phyloP scores from a whole-genome alignment of 768 basidiomycete species.

The Lanmaoa rubissima region DNA sequence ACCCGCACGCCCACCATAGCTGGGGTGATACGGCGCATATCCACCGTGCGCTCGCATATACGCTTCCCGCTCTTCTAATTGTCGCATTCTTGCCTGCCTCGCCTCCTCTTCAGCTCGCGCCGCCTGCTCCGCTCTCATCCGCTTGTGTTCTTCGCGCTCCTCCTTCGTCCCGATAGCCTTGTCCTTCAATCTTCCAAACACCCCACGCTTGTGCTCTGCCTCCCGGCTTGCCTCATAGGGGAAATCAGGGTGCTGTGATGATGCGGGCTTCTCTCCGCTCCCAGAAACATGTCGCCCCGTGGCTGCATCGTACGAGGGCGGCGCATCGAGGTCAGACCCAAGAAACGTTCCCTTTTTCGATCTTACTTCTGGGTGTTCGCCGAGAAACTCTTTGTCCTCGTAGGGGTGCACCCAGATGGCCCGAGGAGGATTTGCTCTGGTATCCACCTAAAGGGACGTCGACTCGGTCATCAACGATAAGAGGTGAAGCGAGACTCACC shows the following conservation, averaged over 20 bases:
- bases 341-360: conserved; percentile 32
- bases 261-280: conserved; percentile 3
- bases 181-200: conserved; percentile 63
- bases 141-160: conserved; percentile 50
- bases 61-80: conserved; percentile 32
- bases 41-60: conserved; percentile 35
- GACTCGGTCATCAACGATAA: neutral
- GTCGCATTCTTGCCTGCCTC: conserved; percentile 18
- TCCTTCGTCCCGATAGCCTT: conserved; percentile 63
- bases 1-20: conserved; percentile 1
- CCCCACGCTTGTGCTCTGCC: conserved; percentile 43
- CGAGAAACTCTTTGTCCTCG: conserved; percentile 64
- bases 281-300: conserved; percentile 32
- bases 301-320: conserved; percentile 29
- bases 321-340: conserved; percentile 8
- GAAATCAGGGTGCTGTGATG: neutral
- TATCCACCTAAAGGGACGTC: conserved; percentile 52
- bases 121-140: conserved; percentile 31
- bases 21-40: conserved; percentile 31
- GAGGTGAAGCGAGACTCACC: conserved; percentile 29
- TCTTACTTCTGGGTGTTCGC: conserved; percentile 48
- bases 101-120: conserved; percentile 22
- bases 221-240: conserved; percentile 3
- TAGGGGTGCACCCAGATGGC: conserved; percentile 73
- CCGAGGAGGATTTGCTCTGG: conserved; percentile 57